Percentiles rank a stretch among this genome's conserved stretches.
Evolutionary conservation across 176 grass and related monocot species (phyloP).

Genomic region (Bothriochloa decipiens): DNA sequence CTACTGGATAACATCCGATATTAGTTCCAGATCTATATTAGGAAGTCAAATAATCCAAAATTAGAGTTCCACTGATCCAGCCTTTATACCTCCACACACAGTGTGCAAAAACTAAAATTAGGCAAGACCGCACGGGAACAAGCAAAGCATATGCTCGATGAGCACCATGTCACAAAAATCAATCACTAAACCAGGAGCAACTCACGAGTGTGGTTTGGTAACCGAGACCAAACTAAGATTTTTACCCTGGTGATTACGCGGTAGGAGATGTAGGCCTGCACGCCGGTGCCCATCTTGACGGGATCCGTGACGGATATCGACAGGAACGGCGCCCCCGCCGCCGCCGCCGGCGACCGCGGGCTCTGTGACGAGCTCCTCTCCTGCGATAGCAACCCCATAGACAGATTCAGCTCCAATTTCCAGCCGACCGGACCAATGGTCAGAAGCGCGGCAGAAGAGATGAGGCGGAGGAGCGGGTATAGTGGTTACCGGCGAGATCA

Average conservation of each 20-base stretch:
- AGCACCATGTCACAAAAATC: background rate
- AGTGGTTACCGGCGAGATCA: conserved; percentile 74
- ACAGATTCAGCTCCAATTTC: conserved; percentile 48
- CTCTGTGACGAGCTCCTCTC: conserved; percentile 77
- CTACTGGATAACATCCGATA: background rate
- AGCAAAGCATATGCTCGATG: background rate
- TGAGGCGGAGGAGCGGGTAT: background rate
- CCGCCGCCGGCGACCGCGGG: conserved; percentile 67
- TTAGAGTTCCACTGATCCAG: conserved; percentile 32
- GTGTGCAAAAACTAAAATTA: conserved; percentile 23
- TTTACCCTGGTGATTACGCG: conserved; percentile 93
- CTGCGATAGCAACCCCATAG: conserved; percentile 48
- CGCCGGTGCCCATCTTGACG: conserved; percentile 94
- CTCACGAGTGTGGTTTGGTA: background rate
- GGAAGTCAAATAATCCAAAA: conserved; percentile 26
- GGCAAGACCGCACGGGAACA: background rate
- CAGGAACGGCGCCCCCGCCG: conserved; percentile 55
- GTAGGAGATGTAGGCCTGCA: conserved; percentile 98
- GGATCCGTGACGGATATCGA: conserved; percentile 87
- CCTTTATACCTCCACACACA: conserved; percentile 14
- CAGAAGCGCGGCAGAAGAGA: background rate
- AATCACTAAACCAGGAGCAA: conserved; percentile 30
- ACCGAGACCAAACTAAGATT: conserved; percentile 19
- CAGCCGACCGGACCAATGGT: background rate
- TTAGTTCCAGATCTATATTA: conserved; percentile 33